Percentiles rank a stretch among this genome's conserved stretches.
phyloP scores from a whole-genome alignment of 768 basidiomycete species.

The Cyclocybe cylindracea region DNA sequence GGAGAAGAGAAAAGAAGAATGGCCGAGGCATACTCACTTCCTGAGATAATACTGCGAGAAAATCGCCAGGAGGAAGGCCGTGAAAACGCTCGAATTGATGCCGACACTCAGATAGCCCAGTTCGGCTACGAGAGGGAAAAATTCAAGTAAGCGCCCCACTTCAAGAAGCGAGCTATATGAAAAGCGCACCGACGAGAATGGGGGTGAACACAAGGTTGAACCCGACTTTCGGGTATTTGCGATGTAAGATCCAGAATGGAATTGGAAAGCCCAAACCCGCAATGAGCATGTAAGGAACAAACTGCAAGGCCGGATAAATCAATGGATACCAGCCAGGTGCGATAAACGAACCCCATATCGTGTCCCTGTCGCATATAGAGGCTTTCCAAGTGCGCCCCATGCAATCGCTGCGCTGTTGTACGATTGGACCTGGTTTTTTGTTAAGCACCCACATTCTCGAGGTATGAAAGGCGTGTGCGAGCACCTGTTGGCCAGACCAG shows the following conservation, averaged over 20 bases:
- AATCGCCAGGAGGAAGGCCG: conserved; percentile 36
- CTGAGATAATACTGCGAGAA: conserved; percentile 47
- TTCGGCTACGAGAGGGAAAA: conserved; percentile 14
- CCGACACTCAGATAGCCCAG: conserved; percentile 49
- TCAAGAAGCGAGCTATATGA: conserved; percentile 21
- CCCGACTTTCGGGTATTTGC: conserved; percentile 44
- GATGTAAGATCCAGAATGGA: conserved; percentile 52
- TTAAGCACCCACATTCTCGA: neutral
- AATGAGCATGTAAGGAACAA: conserved; percentile 44
- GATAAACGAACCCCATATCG: conserved; percentile 39
- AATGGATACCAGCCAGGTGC: conserved; percentile 14
- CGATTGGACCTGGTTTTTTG: conserved; percentile 30
- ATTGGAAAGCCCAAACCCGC: conserved; percentile 51
- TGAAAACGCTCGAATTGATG: conserved; percentile 50
- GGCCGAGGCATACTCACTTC: conserved; percentile 11
- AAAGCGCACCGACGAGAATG: conserved; percentile 32
- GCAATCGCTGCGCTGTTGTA: conserved; percentile 56
- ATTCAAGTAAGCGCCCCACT: neutral
- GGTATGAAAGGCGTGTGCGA: neutral
- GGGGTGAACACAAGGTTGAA: conserved; percentile 46
- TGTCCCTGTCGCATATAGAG: conserved; percentile 42
- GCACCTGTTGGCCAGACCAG: conserved; percentile 55
- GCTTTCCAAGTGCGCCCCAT: conserved; percentile 56
- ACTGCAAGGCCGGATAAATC: conserved; percentile 20
- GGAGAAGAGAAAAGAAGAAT: neutral